Base-by-base conservation (phyloP, 1,139 yeast genomes). In the Arxiozyma slooffiae region DNA sequence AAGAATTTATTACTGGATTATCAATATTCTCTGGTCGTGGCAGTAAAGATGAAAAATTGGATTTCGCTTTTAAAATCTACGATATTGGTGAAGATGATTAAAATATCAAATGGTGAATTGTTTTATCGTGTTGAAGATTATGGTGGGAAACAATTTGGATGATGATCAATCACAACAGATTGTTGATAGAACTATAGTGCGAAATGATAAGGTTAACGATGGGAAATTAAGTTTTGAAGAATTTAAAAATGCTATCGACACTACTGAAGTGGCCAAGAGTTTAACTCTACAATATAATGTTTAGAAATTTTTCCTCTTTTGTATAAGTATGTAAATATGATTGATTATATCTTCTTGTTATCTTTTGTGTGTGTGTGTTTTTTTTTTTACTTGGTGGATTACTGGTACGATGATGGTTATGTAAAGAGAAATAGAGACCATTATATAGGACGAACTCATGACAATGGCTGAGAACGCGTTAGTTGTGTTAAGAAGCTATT, bases 31-130 rank as follows among this genome's bases (percentile, higher is more conserved):
- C 95, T 53, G 87, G 94, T n/a, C 82, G 86, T 62, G 88, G 96
- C 1, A 79, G 85, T 45, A 81, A 81, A 54, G 84, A 81, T 50
- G 97, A 89, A 57, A 92, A 92, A 68, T 74, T 92, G 55, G 75
- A 74, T 64, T 92, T 94, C 73, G 95, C 97, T 24, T 94, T 94
- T 71, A 86, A 82, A 63, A 88, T 94, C 20, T 94, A 92, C 64
- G 99, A 94, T 64, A 89, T 94, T 57, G 99, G 94, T 67, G 76
- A 90, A 51, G 99, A 94, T 66, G 98, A 97, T 0, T 89, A 67
- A n/a, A 63, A 87, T 94, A 45, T 90, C 97, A 5, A 92, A 92
- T 63, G 98, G 98, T 22, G 99, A 94, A 68, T 71, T 94, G 52
- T 94, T 84, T n/a, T 63, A 77, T 92, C 47, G 97, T 94, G 44